Evolutionary conservation across 169 alveolate genomes (phyloP), one percentile per base, ranked within the genome.

Genomic region (Eimeria acervulina): DNA sequence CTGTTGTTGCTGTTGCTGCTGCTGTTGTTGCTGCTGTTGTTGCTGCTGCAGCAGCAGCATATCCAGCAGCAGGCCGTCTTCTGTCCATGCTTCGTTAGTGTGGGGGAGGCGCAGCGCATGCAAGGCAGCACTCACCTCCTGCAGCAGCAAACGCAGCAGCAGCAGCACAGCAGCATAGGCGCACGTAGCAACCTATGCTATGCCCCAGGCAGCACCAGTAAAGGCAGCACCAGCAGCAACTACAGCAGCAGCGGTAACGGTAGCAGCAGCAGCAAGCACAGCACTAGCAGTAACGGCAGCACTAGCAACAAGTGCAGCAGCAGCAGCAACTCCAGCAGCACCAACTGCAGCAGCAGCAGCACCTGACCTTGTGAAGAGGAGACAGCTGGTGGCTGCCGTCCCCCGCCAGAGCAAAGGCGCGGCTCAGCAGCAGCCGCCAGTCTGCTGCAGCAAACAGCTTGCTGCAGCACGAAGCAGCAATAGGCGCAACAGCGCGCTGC

Each of bases 131-230:
- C 88, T 76, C 36, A 76, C 88, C 28, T 76, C 88, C 88, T 76
- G 88, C 88, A 76, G 88, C 55, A 40, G 88, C 88, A 76, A n/a
- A 55, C 38, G 88, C 88, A 76, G 88, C 88, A 76, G 61, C 88
- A 76, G 88, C 88, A 76, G 81, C 81, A 12, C 17, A 70, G 81
- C 81, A 70, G 81, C 42, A 70, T 17, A 55, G 15, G 26, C 15
- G 66, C 19, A 5, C 55, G 55, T 12, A 47, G 55, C 55, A 55
- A 23, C 26, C 15, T 17, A 55, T 55, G 26, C 66, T 55, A 55
- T 7, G 40, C 40, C 8, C 8, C 81, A 70, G 15, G 17, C 38
- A 70, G 81, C 44, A 70, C 8, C 81, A 70, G 81, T 21, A 70
- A 36, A 12, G 5, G 55, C 55, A 47, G 12, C 55, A 47, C 5